Evolutionary conservation across 352 stramenopile species (phyloP).

Genomic region (Globisporangium parvum): DNA sequence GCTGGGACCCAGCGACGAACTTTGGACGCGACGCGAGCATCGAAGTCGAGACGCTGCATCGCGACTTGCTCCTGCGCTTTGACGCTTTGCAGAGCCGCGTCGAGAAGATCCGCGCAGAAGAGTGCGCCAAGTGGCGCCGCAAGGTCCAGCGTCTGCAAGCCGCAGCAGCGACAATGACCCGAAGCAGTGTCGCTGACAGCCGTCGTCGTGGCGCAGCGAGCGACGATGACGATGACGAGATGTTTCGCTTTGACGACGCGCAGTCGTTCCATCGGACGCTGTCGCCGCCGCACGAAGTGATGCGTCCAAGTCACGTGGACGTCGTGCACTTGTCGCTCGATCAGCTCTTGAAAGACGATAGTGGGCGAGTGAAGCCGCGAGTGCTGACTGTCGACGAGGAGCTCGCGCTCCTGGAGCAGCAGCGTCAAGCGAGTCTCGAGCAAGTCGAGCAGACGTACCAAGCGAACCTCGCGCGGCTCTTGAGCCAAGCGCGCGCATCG

Average conservation of each 20-base stretch:
- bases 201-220: background rate
- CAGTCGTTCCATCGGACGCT: background rate
- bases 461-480: constrained; percentile 23
- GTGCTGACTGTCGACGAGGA: constrained; percentile 20
- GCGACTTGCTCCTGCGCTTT: constrained; percentile 37
- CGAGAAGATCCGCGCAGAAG: constrained; percentile 21
- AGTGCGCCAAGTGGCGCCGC: constrained; percentile 20
- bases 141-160: constrained; percentile 15
- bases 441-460: constrained; percentile 37
- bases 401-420: constrained; percentile 27
- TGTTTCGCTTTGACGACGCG: constrained; percentile 11
- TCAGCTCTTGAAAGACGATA: constrained; percentile 6
- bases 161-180: background rate
- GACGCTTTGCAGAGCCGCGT: constrained; percentile 24
- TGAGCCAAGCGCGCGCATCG: constrained; percentile 12
- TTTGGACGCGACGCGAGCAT: constrained; percentile 54
- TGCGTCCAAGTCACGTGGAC: constrained; percentile 10
- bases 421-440: constrained; percentile 24
- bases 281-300: background rate
- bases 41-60: constrained; percentile 48
- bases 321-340: constrained; percentile 14
- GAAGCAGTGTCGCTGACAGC: too few relatives aligned
- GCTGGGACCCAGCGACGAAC: constrained; percentile 58
- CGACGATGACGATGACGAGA: constrained; percentile 15
- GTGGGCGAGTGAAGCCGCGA: background rate